Conservation (phyloP, 768 basidiomycete genomes). For the Suillus cothurnatus region DNA sequence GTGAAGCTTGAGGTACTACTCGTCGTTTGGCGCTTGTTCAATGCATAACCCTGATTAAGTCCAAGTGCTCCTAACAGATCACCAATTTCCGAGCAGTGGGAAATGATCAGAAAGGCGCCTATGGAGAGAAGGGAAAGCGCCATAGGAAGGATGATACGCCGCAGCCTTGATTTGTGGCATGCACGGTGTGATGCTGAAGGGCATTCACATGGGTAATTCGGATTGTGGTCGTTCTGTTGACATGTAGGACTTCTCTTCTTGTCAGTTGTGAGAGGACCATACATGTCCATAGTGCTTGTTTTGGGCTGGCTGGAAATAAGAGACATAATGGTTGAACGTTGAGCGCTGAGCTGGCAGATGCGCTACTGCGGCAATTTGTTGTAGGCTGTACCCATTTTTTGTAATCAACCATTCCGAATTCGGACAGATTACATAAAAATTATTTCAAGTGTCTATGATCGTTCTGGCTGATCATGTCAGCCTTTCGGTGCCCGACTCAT, state of each 20-base stretch:
- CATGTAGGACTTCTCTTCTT: constrained; percentile 28
- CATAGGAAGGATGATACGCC: constrained; percentile 38
- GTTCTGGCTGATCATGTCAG: neutral
- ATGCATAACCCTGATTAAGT: constrained; percentile 31
- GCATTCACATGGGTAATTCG: constrained; percentile 22
- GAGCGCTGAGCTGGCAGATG: neutral
- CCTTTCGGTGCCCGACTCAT: neutral
- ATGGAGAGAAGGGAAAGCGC: constrained; percentile 34
- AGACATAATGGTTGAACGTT: constrained; percentile 20
- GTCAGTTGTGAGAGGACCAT: constrained; percentile 6
- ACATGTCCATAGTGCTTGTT: constrained; percentile 25
- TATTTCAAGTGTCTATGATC: neutral
- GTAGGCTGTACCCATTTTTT: neutral
- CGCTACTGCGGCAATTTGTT: constrained; percentile 1
- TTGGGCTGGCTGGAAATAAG: constrained; percentile 31
- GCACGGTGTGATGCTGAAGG: constrained; percentile 28
- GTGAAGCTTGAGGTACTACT: constrained; percentile 36
- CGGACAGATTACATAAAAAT: no score
- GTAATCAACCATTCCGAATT: neutral
- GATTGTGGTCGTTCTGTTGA: constrained; percentile 19
- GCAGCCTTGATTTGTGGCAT: constrained; percentile 35
- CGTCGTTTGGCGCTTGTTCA: constrained; percentile 30
- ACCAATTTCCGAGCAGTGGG: constrained; percentile 30
- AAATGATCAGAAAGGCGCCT: constrained; percentile 33
- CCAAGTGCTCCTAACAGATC: constrained; percentile 25